phyloP scores from a whole-genome alignment of 768 basidiomycete species.

The Leccinellum luteum region DNA sequence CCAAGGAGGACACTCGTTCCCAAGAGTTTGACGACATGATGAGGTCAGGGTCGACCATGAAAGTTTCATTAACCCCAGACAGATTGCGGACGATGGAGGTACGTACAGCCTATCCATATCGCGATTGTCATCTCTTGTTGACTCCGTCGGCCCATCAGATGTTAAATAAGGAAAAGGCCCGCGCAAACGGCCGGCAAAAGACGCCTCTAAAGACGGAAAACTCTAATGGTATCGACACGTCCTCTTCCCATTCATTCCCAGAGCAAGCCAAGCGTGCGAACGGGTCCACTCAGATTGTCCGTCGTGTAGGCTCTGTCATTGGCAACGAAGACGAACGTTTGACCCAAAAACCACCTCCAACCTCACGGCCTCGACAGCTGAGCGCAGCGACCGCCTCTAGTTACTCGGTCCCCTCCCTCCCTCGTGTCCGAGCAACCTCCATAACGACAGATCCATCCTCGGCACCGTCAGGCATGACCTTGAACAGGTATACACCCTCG shows the following conservation, averaged over 20 bases:
- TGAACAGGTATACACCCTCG: slow-evolving; percentile 30
- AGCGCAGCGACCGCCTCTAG: slow-evolving; percentile 43
- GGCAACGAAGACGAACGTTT: slow-evolving; percentile 55
- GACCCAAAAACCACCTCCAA: slow-evolving; percentile 33
- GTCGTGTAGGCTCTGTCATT: slow-evolving; percentile 59
- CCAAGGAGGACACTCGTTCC: slow-evolving; percentile 53
- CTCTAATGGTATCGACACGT: slow-evolving; percentile 15
- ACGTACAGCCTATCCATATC: slow-evolving; percentile 34
- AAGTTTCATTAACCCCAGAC: slow-evolving; percentile 93
- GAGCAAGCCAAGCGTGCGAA: slow-evolving; percentile 24
- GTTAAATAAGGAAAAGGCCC: slow-evolving; percentile 71
- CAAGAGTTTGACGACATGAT: slow-evolving; percentile 94
- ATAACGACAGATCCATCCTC: slow-evolving; percentile 31
- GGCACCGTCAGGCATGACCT: slow-evolving; percentile 5
- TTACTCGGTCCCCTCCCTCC: slow-evolving; percentile 24
- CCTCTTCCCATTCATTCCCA: slow-evolving; percentile 12
- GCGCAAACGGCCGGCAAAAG: slow-evolving; percentile 29
- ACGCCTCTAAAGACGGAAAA: slow-evolving; percentile 23
- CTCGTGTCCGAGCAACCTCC: slow-evolving; percentile 32
- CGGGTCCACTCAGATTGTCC: slow-evolving; percentile 45
- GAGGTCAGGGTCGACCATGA: slow-evolving; percentile 88
- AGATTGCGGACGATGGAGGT: slow-evolving; percentile 93
- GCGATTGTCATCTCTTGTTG: slow-evolving; percentile 12
- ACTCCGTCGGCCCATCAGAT: slow-evolving; percentile 38
- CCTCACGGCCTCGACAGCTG: slow-evolving; percentile 44